Base-by-base conservation (phyloP, 169 alveolate genomes). In the Pseudocohnilembus persalinus region DNA sequence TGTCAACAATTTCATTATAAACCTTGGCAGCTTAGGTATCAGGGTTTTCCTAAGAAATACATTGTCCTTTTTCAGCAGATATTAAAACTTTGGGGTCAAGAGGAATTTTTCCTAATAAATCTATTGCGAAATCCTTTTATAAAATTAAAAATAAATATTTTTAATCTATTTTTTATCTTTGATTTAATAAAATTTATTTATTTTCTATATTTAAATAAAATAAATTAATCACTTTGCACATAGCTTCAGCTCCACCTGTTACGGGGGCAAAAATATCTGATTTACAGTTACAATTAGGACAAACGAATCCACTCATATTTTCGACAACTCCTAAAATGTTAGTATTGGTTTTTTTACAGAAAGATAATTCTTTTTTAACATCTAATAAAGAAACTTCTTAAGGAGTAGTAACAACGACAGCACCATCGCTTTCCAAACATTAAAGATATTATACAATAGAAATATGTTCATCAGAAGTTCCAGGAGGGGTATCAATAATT, bases 401-500 rank as follows among this genome's bases (percentile, higher is more conserved):
- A 76, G 97, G 96, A 28, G 96, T 94, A 0, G 97, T 95, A 0
- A 95, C 93, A n/a, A 95, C 89, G 25, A 95, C 87, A 64, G 97
- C 94, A 29, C 97, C 97, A 74, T 87, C 91, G 35, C 89, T 49
- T 30, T 91, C 76, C 33, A 93, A 83, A 65, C 77, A 78, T 83
- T 92, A 88, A 64, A 95, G 86, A 85, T 95, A 95, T 84, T 93
- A 82, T 0, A 92, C 92, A 32, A 93, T 85, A n/a, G 96, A 89
- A 31, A 95, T 88, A 87, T 95, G 97, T 79, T 95, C 97, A 89
- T 95, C 97, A 34, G 96, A 89, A 16, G 97, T 95, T 6, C 97
- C 97, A 31, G 97, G 97, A 31, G 97, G 97, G 68, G 97, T 90
- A 83, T 77, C 92, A 32, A 95, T 93, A 76, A 95, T 92, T 65